Evolutionary conservation across 1,284 basidiomycete genomes (phyloP), one percentile per base, ranked within the genome.

Genomic region (Sporisorium iseilematis-ciliati): DNA sequence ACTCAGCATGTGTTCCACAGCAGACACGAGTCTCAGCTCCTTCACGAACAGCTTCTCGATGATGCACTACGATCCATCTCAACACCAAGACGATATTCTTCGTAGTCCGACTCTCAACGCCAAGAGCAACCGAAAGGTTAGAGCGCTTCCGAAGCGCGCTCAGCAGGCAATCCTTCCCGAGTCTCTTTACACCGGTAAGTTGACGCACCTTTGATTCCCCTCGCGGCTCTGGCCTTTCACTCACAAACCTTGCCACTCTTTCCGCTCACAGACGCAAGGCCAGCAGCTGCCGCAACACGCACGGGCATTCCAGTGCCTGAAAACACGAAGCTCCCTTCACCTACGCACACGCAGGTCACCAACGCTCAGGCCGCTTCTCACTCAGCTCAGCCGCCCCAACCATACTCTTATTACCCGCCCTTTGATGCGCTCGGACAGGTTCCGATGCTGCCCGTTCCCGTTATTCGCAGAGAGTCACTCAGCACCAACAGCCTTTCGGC

Each of bases 1-100:
- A 51, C 68, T 65, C 45, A 71, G 68, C 59, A 62, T 65, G 58
- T 71, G 68, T 35, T 71, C 68, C 1, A 71, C 68, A 8, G 51
- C 68, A 6, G 62, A 71, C 31, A 71, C 62, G 21, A 65, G 62
- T 26, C 65, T 58, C 55, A 65, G 57, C 21, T 62, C 68, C 0
- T 41, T 58, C 33, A 43, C 20, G 25, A 62, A 63, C 58, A 62
- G 51, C 21, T 26, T 55, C 21, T 71, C 68, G 40, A 49, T 71
- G 20, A 3, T n/a, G 11, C 63, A 55, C 14, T 65, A 62, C 55
- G 31, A 62, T 52, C 68, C 68, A 5, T 62, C 62, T 45, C 40
- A 38, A 16, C 45, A 33, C 7, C 11, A n/a, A 8, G 31, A 60
- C 35, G 52, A 57, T 23, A 5, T 65, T 5, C 45, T 62, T 0